Percentiles rank a stretch among this genome's conserved stretches.
phyloP scores from a whole-genome alignment of 768 basidiomycete species.

The Macrolepiota dolichaula region DNA sequence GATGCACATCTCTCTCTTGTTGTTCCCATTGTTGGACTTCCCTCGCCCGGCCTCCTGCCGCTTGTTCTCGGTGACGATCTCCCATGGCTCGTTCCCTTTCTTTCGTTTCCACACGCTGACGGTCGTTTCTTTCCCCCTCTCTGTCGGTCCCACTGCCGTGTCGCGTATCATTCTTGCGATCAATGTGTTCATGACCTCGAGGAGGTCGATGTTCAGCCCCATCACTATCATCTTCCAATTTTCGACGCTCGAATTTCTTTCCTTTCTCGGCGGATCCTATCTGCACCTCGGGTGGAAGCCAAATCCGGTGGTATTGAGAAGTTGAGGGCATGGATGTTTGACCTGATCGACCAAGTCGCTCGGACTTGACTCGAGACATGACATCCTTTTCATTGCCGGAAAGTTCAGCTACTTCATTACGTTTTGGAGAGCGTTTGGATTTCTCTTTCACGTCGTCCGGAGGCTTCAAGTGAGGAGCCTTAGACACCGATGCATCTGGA shows the following conservation, averaged over 20 bases:
- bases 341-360: conserved; percentile 5
- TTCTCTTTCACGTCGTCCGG: conserved; percentile 1
- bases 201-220: background rate
- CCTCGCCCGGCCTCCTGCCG: background rate
- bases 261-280: background rate
- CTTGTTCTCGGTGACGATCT: conserved; percentile 7
- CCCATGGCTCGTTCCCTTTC: background rate
- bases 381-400: conserved; percentile 3
- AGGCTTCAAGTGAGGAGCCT: background rate
- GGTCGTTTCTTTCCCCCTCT: background rate
- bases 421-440: background rate
- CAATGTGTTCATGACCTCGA: background rate
- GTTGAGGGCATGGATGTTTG: background rate
- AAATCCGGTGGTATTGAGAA: conserved; percentile 1
- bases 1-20: conserved; percentile 6
- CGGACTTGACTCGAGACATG: background rate
- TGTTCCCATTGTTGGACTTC: background rate
- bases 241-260: conserved; percentile 6
- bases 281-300: conserved; percentile 1
- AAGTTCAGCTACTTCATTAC: background rate
- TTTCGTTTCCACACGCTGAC: conserved; percentile 3
- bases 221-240: background rate
- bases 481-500: background rate
- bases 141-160: background rate
- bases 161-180: background rate